phyloP scores from a whole-genome alignment of 345 rosid genomes.

The Sisymbrium irio region DNA sequence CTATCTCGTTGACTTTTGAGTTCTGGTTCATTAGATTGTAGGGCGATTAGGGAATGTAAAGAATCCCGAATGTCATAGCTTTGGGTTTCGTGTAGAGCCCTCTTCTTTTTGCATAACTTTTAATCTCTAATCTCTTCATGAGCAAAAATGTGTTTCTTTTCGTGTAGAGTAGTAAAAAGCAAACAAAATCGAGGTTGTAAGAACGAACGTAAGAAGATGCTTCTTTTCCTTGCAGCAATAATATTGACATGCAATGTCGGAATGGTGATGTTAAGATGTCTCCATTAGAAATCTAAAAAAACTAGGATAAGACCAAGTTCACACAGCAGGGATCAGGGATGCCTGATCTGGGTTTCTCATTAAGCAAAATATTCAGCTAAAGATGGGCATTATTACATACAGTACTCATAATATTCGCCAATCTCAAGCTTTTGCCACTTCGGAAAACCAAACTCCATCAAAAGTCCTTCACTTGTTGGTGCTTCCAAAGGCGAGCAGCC shows the following conservation, averaged over 20 bases:
- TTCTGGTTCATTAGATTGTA: not conserved
- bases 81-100: not conserved
- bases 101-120: not conserved
- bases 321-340: not conserved
- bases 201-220: not conserved
- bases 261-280: not conserved
- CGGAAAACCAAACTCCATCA: not conserved
- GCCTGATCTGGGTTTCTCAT: not conserved
- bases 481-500: not conserved
- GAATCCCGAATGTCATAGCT: not conserved
- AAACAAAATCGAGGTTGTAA: not conserved
- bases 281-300: not conserved
- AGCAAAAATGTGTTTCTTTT: not conserved
- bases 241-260: not conserved
- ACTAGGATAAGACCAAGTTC: not conserved
- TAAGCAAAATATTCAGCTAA: not conserved
- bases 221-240: not conserved
- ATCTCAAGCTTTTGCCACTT: not conserved
- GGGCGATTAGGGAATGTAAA: not conserved
- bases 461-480: not conserved
- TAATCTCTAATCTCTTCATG: not conserved
- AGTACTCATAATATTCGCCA: not conserved
- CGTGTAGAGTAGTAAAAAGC: not conserved
- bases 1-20: not conserved
- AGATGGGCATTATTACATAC: slow-evolving; percentile 1